A percentile compares a stretch with the other conserved stretches of the same genome.
Evolutionary conservation across 2,329 filamentous ascomycete species (phyloP).

Genomic region (Nannizziopsis barbatae): DNA sequence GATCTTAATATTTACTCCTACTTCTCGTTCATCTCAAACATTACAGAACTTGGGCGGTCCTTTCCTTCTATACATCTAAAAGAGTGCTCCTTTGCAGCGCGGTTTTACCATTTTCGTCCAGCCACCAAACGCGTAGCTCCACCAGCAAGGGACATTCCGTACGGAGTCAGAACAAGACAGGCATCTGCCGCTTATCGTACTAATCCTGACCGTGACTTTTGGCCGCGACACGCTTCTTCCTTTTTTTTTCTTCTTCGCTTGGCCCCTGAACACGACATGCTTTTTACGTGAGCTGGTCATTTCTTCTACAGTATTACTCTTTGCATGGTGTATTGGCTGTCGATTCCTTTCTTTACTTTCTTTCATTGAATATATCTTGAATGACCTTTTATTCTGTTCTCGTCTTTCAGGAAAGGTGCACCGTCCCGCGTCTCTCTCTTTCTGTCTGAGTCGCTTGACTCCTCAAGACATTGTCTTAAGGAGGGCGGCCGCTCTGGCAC

Average conservation of each 20-base stretch:
- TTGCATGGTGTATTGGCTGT: neutral
- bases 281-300: neutral
- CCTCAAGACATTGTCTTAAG: slow-evolving; percentile 10
- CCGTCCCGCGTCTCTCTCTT: neutral
- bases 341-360: neutral
- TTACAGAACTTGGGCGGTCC: too few species aligned
- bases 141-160: slow-evolving; percentile 8
- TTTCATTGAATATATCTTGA: neutral
- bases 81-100: slow-evolving; percentile 3
- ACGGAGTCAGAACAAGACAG: slow-evolving; percentile 9
- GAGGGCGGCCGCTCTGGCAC: neutral
- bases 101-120: slow-evolving; percentile 4
- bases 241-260: slow-evolving; percentile 3
- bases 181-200: slow-evolving; percentile 9
- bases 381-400: neutral
- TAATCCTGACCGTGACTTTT: slow-evolving; percentile 13
- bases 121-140: slow-evolving; percentile 16
- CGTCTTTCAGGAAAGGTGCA: neutral
- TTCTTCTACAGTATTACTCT: neutral
- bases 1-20: neutral
- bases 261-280: slow-evolving; percentile 8
- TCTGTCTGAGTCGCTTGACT: neutral
- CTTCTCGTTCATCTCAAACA: too few species aligned
- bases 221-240: slow-evolving; percentile 8
- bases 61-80: neutral